phyloP scores from a whole-genome alignment of 371 early-diverging fungal genomes.

The Mortierella polycephala region DNA sequence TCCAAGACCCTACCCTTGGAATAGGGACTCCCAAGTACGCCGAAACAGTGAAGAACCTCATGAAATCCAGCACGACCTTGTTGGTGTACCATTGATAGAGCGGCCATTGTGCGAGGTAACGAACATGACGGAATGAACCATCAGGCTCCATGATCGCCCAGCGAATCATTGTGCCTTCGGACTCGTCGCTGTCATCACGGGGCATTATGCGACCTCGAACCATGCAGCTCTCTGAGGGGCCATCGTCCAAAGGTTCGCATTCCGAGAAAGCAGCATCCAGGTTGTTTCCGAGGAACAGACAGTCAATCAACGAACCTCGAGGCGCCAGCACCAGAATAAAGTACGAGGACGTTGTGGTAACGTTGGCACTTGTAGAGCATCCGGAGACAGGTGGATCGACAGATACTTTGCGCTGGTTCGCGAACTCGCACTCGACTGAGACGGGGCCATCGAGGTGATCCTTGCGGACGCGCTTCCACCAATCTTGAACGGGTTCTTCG shows the following conservation, averaged over 20 bases:
- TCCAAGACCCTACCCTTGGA: not conserved
- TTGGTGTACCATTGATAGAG: slow-evolving; percentile 15
- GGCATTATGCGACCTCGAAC: not conserved
- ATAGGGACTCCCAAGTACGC: slow-evolving; percentile 17
- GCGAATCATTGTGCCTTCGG: slow-evolving; percentile 18
- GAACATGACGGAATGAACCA: slow-evolving; percentile 19
- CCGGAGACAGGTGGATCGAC: not conserved
- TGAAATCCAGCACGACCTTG: slow-evolving; percentile 26
- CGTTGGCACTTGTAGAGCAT: not conserved
- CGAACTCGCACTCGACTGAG: slow-evolving; percentile 10
- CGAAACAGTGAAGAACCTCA: slow-evolving; percentile 14
- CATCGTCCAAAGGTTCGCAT: not conserved
- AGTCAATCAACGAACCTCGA: not conserved
- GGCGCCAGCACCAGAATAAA: not conserved
- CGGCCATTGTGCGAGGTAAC: slow-evolving; percentile 21
- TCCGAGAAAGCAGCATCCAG: not conserved
- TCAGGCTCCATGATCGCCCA: slow-evolving; percentile 4
- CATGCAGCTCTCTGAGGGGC: not conserved
- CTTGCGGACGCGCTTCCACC: slow-evolving; percentile 5
- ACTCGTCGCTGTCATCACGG: not conserved
- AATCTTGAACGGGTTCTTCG: slow-evolving; percentile 1
- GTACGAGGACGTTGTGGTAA: not conserved
- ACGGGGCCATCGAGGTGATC: not conserved
- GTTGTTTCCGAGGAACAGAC: not conserved
- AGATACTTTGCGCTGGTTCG: not conserved